These are phyloP conservation scores for Jaltomata sinuosa DNA, from an alignment of 257 asterid genomes.

Conservation along the genomic window DNA sequence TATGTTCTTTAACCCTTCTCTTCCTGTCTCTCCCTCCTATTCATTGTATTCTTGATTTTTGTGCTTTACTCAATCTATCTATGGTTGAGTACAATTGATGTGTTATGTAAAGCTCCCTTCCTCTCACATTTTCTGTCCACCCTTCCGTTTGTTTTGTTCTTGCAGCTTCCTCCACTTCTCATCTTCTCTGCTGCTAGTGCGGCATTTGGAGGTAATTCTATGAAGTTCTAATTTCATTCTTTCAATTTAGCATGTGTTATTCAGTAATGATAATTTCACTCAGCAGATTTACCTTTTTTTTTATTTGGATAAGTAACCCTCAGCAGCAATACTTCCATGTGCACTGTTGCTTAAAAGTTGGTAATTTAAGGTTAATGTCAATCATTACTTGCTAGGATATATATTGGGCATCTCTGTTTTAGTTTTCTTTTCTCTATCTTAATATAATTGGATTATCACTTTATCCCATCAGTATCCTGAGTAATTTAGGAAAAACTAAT, in stretches of 20 bases:
- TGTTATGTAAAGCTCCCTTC: neutral
- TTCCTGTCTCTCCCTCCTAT: neutral
- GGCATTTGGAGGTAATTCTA: slow-evolving; percentile 73
- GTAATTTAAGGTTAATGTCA: neutral
- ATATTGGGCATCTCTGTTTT: neutral
- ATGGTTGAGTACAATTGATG: neutral
- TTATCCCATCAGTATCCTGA: neutral
- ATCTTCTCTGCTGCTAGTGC: slow-evolving; percentile 78
- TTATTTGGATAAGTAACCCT: neutral
- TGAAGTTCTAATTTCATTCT: neutral
- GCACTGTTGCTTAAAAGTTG: neutral
- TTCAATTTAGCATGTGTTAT: neutral
- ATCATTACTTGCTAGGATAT: neutral
- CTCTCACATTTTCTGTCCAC: neutral
- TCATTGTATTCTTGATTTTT: neutral
- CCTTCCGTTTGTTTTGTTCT: slow-evolving; percentile 2
- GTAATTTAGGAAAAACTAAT: neutral
- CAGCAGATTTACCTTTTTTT: neutral
- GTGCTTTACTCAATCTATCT: neutral
- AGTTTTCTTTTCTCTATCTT: neutral
- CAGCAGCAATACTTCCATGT: neutral
- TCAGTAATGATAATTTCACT: neutral
- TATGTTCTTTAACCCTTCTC: neutral
- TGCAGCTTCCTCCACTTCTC: slow-evolving; percentile 60
- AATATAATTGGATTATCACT: neutral